These are phyloP conservation scores for Cutaneotrichosporon arboriforme DNA, from an alignment of 1,284 basidiomycete genomes.

Conservation along the genomic window DNA sequence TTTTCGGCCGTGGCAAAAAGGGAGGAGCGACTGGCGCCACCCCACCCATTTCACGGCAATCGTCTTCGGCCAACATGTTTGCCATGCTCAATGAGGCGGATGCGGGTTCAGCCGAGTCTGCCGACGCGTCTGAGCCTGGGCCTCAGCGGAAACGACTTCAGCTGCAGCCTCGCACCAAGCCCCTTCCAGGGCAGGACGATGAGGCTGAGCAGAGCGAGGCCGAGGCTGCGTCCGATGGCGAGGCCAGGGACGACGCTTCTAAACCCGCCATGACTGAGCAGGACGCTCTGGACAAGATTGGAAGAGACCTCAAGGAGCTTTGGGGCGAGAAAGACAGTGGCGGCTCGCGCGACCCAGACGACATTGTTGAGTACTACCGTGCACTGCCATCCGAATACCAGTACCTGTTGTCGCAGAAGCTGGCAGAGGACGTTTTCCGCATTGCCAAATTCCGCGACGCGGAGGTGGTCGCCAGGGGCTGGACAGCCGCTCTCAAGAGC, in stretches of 20 bases:
- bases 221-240: constrained; percentile 48
- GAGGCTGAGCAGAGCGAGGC: constrained; percentile 50
- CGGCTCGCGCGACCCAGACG: constrained; percentile 44
- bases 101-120: constrained; percentile 35
- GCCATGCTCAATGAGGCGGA: constrained; percentile 63
- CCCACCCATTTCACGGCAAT: constrained; percentile 66
- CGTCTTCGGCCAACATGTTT: constrained; percentile 81
- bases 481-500: constrained; percentile 55
- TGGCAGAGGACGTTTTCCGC: constrained; percentile 81
- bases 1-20: constrained; percentile 66
- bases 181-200: constrained; percentile 46
- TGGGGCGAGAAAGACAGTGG: constrained; percentile 48
- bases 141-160: constrained; percentile 70
- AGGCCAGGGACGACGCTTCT: constrained; percentile 51
- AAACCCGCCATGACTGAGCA: constrained; percentile 62
- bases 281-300: constrained; percentile 70
- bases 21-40: constrained; percentile 53
- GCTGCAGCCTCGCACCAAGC: constrained; percentile 58
- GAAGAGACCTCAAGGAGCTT: constrained; percentile 52
- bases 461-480: constrained; percentile 59
- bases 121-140: constrained; percentile 48
- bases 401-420: constrained; percentile 66
- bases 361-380: constrained; percentile 62
- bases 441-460: constrained; percentile 83
- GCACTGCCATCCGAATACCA: constrained; percentile 50